Evolutionary conservation across 2,329 filamentous ascomycete species (phyloP).

Genomic region (Pyricularia pennisetigena): DNA sequence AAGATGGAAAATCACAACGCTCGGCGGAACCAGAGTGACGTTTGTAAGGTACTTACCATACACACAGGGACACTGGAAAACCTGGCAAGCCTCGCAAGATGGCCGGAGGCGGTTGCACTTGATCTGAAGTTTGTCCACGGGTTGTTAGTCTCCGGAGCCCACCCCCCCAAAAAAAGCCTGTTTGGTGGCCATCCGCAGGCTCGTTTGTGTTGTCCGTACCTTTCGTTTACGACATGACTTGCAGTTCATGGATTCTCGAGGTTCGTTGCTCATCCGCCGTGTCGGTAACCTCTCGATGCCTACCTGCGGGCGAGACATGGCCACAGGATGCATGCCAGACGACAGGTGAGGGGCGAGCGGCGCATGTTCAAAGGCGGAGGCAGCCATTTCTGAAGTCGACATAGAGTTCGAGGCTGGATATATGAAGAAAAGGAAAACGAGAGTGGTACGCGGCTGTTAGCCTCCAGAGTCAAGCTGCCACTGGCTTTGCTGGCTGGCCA

Average conservation of each 20-base stretch:
- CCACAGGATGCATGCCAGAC: constrained; percentile 33
- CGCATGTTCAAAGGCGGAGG: constrained; percentile 28
- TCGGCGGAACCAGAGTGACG: not conserved
- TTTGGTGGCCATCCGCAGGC: not conserved
- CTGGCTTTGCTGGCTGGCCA: not conserved
- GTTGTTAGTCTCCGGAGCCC: not conserved
- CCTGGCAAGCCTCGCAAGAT: constrained; percentile 79
- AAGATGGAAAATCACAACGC: not conserved
- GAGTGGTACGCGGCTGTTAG: not conserved
- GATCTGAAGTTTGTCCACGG: constrained; percentile 45
- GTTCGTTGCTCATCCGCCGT: constrained; percentile 62
- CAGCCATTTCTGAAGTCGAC: constrained; percentile 23
- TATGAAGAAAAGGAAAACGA: not conserved
- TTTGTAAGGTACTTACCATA: constrained; percentile 54
- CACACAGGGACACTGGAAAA: constrained; percentile 80
- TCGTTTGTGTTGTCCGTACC: constrained; percentile 36
- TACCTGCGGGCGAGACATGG: constrained; percentile 66
- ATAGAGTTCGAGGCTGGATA: not conserved
- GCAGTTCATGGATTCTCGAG: constrained; percentile 89
- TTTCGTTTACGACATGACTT: constrained; percentile 90
- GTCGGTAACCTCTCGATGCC: constrained; percentile 71
- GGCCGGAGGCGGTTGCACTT: constrained; percentile 83
- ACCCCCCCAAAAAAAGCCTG: too few species aligned
- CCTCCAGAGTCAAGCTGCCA: not conserved
- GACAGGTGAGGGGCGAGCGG: constrained; percentile 26